Conservation (phyloP, 768 basidiomycete genomes). For the Termitomyces sp. region DNA sequence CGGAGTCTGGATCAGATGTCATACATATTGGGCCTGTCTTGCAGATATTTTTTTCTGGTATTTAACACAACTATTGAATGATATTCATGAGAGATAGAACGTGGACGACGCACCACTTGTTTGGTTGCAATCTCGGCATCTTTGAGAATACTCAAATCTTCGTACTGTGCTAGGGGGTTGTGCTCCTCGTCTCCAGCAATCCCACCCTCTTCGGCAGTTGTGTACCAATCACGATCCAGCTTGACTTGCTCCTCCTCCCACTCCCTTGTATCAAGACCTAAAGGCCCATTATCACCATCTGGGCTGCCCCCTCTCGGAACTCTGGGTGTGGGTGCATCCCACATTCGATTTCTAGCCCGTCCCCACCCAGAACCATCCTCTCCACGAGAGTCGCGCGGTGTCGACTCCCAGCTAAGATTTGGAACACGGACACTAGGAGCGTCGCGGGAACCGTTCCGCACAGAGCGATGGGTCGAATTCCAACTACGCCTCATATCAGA, state of each 20-base stretch:
- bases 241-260: constrained; percentile 97
- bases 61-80: constrained; percentile 7
- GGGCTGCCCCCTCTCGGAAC: constrained; percentile 60
- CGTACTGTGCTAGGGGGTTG: constrained; percentile 90
- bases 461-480: constrained; percentile 60
- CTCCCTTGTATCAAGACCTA: constrained; percentile 72
- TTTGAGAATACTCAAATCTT: constrained; percentile 68
- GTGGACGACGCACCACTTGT: constrained; percentile 47
- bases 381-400: constrained; percentile 55
- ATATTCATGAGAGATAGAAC: background rate
- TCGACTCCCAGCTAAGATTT: constrained; percentile 92
- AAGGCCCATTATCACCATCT: constrained; percentile 57
- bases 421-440: constrained; percentile 86
- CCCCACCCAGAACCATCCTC: constrained; percentile 67
- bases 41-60: constrained; percentile 83
- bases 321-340: constrained; percentile 86
- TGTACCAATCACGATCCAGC: constrained; percentile 96
- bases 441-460: constrained; percentile 34
- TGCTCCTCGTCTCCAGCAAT: constrained; percentile 87
- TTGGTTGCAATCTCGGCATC: constrained; percentile 73
- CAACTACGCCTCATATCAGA: constrained; percentile 29
- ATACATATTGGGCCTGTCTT: constrained; percentile 91
- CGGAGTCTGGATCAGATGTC: constrained; percentile 19
- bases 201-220: constrained; percentile 81
- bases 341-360: constrained; percentile 44